These are phyloP conservation scores for Talaromyces stipitatus DNA, from an alignment of 495 filamentous ascomycete genomes.

Conservation along the genomic window DNA sequence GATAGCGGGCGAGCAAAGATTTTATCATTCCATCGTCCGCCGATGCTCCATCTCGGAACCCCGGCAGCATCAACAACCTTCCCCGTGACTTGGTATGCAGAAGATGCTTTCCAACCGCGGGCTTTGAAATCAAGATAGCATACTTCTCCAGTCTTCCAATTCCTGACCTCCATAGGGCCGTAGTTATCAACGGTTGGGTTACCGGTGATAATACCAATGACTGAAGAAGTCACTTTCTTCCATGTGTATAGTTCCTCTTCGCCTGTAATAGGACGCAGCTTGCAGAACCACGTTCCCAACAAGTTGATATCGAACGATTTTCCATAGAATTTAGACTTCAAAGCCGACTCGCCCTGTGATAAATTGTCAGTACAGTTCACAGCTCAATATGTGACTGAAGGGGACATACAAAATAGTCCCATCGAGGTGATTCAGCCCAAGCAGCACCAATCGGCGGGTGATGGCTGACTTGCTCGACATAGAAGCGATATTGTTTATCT, in stretches of 20 bases:
- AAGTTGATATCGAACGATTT: conserved; percentile 96
- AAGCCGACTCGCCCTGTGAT: conserved; percentile 74
- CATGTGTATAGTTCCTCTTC: conserved; percentile 92
- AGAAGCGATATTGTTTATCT: conserved; percentile 95
- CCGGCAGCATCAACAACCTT: conserved; percentile 71
- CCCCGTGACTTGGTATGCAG: conserved; percentile 78
- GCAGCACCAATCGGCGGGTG: conserved; percentile 94
- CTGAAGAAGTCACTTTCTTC: conserved; percentile 98
- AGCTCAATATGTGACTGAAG: background rate
- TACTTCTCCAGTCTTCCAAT: conserved; percentile 87
- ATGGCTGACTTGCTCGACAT: conserved; percentile 97
- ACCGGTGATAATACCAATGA: conserved; percentile 95
- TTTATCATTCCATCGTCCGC: conserved; percentile 95
- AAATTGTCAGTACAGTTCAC: conserved; percentile 5
- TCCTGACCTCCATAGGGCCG: conserved; percentile 93
- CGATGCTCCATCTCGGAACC: conserved; percentile 75
- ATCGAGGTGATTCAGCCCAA: conserved; percentile 84
- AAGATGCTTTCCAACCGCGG: conserved; percentile 88
- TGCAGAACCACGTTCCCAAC: conserved; percentile 94
- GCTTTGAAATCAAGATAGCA: conserved; percentile 92
- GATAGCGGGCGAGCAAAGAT: conserved; percentile 91
- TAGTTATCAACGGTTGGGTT: conserved; percentile 98
- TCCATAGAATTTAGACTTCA: conserved; percentile 96
- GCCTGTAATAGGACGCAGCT: conserved; percentile 68
- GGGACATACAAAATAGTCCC: conserved; percentile 75